Evolutionary conservation across 805 yeast species (phyloP).

Genomic region (Yamadazyma takamatsuzukensis): DNA sequence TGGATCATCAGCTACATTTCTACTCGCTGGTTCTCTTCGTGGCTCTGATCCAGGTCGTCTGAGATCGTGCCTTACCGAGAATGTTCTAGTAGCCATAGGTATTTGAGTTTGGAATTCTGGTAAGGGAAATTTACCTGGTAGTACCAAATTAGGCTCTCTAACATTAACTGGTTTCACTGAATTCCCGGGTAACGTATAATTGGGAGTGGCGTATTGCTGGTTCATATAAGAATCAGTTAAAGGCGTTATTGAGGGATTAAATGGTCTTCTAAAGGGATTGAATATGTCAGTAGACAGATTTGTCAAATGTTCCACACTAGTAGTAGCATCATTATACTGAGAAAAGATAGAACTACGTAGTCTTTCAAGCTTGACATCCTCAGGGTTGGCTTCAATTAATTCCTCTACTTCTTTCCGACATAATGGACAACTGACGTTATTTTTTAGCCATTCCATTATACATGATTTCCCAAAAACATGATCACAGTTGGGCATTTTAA

Average conservation of each 20-base stretch:
- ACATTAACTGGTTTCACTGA: slow-evolving; percentile 2
- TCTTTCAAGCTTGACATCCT: slow-evolving; percentile 12
- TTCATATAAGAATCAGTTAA: slow-evolving; percentile 34
- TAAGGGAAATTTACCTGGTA: slow-evolving; percentile 29
- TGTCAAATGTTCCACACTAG: slow-evolving; percentile 21
- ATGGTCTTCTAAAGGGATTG: slow-evolving; percentile 33
- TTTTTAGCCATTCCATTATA: slow-evolving; percentile 39
- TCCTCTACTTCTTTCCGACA: slow-evolving; percentile 37
- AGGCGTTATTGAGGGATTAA: slow-evolving; percentile 33
- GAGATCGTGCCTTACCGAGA: slow-evolving; percentile 1
- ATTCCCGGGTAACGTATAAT: slow-evolving; percentile 6
- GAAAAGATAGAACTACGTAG: slow-evolving; percentile 10
- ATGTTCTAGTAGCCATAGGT: slow-evolving; percentile 2
- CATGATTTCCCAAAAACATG: slow-evolving; percentile 41
- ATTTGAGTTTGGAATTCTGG: slow-evolving; percentile 12
- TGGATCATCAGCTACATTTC: not conserved
- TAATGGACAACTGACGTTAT: slow-evolving; percentile 38
- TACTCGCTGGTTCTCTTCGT: slow-evolving; percentile 6
- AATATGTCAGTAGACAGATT: slow-evolving; percentile 34
- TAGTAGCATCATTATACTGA: slow-evolving; percentile 13
- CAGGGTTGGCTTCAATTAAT: slow-evolving; percentile 15
- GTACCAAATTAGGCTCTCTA: slow-evolving; percentile 23
- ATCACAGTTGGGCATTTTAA: slow-evolving; percentile 39
- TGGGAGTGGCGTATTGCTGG: slow-evolving; percentile 26
- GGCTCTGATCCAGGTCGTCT: slow-evolving; percentile 14